Conservation (phyloP, 1,284 basidiomycete species). For the Cryptococcus sp. region DNA sequence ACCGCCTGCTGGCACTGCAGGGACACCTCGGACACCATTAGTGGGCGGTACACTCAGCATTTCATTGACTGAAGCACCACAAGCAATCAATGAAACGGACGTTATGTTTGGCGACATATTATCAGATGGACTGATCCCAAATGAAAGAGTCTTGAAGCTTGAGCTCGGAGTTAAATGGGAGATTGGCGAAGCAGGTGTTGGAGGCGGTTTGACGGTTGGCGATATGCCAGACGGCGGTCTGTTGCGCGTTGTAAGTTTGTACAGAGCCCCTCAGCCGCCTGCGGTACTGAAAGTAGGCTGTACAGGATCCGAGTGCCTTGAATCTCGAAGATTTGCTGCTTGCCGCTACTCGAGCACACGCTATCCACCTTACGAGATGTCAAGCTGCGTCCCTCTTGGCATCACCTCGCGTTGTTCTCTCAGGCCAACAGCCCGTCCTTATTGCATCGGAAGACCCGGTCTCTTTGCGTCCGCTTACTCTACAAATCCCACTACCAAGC, state of each 20-base stretch:
- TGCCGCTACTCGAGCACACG: slow-evolving; percentile 38
- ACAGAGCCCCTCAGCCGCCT: neutral
- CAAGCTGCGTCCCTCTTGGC: slow-evolving; percentile 29
- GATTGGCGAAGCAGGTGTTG: slow-evolving; percentile 41
- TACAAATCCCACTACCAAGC: slow-evolving; percentile 42
- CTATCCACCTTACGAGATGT: slow-evolving; percentile 33
- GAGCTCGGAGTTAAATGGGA: slow-evolving; percentile 41
- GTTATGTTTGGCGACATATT: slow-evolving; percentile 22
- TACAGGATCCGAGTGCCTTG: slow-evolving; percentile 33
- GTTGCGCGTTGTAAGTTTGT: slow-evolving; percentile 33
- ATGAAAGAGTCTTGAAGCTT: slow-evolving; percentile 32
- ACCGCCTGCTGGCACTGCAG: slow-evolving; percentile 8
- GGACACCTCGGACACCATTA: slow-evolving; percentile 20
- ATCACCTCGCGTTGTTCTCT: slow-evolving; percentile 29
- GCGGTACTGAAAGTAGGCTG: neutral
- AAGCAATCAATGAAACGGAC: slow-evolving; percentile 17
- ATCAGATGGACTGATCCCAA: slow-evolving; percentile 16
- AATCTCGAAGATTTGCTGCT: slow-evolving; percentile 35
- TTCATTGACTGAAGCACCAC: slow-evolving; percentile 24
- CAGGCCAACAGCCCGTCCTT: slow-evolving; percentile 34
- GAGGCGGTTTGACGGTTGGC: slow-evolving; percentile 36
- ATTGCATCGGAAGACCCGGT: slow-evolving; percentile 20
- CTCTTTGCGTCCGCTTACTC: slow-evolving; percentile 27
- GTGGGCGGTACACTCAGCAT: slow-evolving; percentile 39
- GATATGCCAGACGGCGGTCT: slow-evolving; percentile 34